Base-by-base conservation (phyloP, 495 filamentous ascomycete species). In the Xylaria flabelliformis region DNA sequence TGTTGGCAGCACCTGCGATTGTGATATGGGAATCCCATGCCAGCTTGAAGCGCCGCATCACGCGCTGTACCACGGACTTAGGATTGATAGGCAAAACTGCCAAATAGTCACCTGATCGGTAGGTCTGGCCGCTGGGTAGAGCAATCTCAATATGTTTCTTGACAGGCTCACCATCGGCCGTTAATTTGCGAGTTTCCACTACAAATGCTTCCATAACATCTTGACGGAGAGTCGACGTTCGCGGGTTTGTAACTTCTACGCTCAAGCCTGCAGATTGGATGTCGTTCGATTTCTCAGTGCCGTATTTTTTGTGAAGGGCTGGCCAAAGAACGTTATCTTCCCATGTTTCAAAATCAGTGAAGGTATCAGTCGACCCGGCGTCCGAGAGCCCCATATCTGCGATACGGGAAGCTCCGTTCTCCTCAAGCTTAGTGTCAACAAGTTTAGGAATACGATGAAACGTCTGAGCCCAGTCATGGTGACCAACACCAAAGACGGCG, bases 41-140 rank as follows among this genome's bases (percentile, higher is more conserved):
- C 0, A 94, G 83, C 3, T 86, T 76, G 76, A 86, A 86, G 32
- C 76, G 80, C 21, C 83, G 79, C 81, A 86, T 82, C 13, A 77
- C 84, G n/a, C 90, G 83, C 32, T 83, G 80, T 42, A 94, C 85
- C 17, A 80, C 88, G 41, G 85, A 81, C 68, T 82, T 82, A 6
- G 90, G 88, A 75, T 94, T 94, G 19, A 92, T 82, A 0, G 93
- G 92, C 2, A 93, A 81, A 12, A 94, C 84, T 2, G 91, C 90
- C 0, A 95, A 86, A 75, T 95, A 94, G 74, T 95, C 93, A 51
- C 93, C 92, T 21, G 90, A 86, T 50, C 84, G 83, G 78, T 94
- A 95, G 6, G 84, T 84, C 83, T 90, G 88, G 42, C 88, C 91
- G 7, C 81, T 83, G 0, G 92, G 92, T 0, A 95, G 81, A 61